Conservation (phyloP, 768 basidiomycete genomes). For the Mycena sanguinolenta region DNA sequence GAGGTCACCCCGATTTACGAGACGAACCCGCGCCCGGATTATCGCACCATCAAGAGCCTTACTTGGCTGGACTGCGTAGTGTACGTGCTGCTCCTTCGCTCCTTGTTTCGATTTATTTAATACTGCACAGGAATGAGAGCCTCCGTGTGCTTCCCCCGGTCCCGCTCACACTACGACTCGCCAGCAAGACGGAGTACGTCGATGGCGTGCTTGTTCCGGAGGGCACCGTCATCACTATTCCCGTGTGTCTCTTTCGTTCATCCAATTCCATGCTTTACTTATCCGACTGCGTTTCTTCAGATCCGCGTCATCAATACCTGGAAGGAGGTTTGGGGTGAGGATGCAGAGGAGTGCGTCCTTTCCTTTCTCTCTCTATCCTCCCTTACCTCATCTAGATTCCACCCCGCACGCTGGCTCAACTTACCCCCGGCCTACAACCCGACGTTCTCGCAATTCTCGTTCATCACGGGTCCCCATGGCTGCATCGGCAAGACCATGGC, state of each 20-base stretch:
- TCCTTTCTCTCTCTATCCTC: slow-evolving; percentile 9
- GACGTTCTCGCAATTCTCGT: slow-evolving; percentile 54
- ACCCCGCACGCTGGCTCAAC: slow-evolving; percentile 61
- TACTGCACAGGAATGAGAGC: slow-evolving; percentile 51
- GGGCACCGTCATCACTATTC: slow-evolving; percentile 58
- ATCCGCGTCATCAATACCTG: slow-evolving; percentile 66
- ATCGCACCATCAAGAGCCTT: slow-evolving; percentile 55
- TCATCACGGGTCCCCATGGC: slow-evolving; percentile 60
- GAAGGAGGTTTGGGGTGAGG: slow-evolving; percentile 63
- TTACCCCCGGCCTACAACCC: slow-evolving; percentile 53
- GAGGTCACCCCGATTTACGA: slow-evolving; percentile 61
- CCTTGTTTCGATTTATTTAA: not conserved
- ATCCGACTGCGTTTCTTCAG: slow-evolving; percentile 40
- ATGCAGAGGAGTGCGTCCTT: slow-evolving; percentile 59
- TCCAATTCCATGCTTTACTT: too few relatives aligned
- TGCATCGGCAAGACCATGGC: slow-evolving; percentile 66
- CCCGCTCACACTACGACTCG: slow-evolving; percentile 54
- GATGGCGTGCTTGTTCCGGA: slow-evolving; percentile 59
- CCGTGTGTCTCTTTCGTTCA: slow-evolving; percentile 41
- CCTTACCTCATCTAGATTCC: slow-evolving; percentile 49
- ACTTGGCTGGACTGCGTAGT: slow-evolving; percentile 57
- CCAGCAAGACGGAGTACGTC: slow-evolving; percentile 53
- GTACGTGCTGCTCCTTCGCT: slow-evolving; percentile 42
- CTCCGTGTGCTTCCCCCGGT: slow-evolving; percentile 57
- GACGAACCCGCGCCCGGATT: slow-evolving; percentile 52